Evolutionary conservation across 345 rosid genomes (phyloP).

Genomic region (Tarenaya hassleriana): DNA sequence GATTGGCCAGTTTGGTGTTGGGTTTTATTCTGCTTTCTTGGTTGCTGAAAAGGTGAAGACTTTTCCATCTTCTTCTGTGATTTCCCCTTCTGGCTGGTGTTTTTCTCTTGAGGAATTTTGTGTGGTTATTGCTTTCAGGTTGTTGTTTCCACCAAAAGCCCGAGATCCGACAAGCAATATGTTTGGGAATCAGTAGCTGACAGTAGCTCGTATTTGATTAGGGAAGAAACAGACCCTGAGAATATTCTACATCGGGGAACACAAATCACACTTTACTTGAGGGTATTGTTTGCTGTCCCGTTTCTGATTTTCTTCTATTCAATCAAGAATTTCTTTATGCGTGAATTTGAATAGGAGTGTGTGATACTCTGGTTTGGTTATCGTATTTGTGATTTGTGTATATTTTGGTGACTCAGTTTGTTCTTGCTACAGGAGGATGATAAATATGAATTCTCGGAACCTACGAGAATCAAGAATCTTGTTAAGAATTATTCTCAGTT

Average conservation of each 20-base stretch:
- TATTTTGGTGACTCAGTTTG: conserved; percentile 6
- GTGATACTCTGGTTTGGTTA: background rate
- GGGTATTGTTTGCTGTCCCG: conserved; percentile 37
- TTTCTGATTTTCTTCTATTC: too few species aligned
- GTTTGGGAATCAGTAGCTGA: conserved; percentile 91
- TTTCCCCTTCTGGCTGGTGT: background rate
- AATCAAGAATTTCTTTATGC: too few species aligned
- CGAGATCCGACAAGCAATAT: conserved; percentile 90
- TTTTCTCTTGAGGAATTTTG: conserved; percentile 1
- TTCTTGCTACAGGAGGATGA: conserved; percentile 66
- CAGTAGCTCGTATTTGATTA: conserved; percentile 77
- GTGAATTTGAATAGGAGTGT: background rate
- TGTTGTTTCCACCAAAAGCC: conserved; percentile 92
- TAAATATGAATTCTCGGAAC: conserved; percentile 80
- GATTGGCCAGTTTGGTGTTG: conserved; percentile 99
- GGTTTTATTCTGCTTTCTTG: conserved; percentile 95
- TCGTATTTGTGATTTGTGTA: background rate
- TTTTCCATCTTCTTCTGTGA: background rate
- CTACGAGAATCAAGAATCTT: conserved; percentile 62
- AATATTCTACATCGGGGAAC: conserved; percentile 78
- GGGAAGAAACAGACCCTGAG: conserved; percentile 85
- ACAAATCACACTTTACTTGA: conserved; percentile 71
- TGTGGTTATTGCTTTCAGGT: conserved; percentile 39
- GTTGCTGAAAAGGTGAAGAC: conserved; percentile 80
- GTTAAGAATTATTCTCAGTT: conserved; percentile 97